Percentiles rank a stretch among this genome's conserved stretches.
phyloP scores from a whole-genome alignment of 148 eudicot species.

The Chenopodium suecicum region DNA sequence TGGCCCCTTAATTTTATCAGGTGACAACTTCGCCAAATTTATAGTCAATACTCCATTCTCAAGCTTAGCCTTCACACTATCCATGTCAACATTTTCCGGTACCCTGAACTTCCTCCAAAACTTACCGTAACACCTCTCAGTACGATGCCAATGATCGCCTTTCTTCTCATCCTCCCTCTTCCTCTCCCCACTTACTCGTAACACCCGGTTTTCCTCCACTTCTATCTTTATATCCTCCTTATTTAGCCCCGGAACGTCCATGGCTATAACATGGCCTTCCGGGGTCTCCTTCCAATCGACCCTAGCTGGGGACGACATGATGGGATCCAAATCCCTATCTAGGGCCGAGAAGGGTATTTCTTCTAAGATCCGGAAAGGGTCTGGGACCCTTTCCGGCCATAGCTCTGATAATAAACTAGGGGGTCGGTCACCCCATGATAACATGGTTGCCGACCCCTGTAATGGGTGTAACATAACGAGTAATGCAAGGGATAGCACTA shows the following conservation, averaged over 20 bases:
- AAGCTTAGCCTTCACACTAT: conserved; percentile 30
- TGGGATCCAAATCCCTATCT: conserved; percentile 8
- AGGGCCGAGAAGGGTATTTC: conserved; percentile 29
- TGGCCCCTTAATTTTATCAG: conserved; percentile 33
- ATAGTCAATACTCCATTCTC: conserved; percentile 38
- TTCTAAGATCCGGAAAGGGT: conserved; percentile 33
- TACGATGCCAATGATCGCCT: conserved; percentile 41
- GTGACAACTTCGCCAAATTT: conserved; percentile 23
- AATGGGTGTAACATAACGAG: background rate
- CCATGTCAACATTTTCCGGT: conserved; percentile 41
- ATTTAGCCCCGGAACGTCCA: conserved; percentile 42
- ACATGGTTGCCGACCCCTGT: conserved; percentile 17
- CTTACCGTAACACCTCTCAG: conserved; percentile 35
- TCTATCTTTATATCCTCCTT: conserved; percentile 44
- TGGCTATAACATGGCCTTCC: conserved; percentile 34
- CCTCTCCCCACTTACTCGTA: conserved; percentile 41
- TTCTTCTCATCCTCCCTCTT: conserved; percentile 39
- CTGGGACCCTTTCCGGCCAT: conserved; percentile 27
- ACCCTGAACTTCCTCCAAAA: conserved; percentile 34
- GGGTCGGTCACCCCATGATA: conserved; percentile 23
- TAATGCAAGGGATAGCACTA: background rate
- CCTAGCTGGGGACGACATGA: conserved; percentile 23
- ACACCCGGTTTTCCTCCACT: conserved; percentile 41
- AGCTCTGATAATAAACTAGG: conserved; percentile 18
- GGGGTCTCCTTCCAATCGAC: conserved; percentile 54